phyloP scores from a whole-genome alignment of 2,329 filamentous ascomycete species.

The Mollisiaceae sp. region DNA sequence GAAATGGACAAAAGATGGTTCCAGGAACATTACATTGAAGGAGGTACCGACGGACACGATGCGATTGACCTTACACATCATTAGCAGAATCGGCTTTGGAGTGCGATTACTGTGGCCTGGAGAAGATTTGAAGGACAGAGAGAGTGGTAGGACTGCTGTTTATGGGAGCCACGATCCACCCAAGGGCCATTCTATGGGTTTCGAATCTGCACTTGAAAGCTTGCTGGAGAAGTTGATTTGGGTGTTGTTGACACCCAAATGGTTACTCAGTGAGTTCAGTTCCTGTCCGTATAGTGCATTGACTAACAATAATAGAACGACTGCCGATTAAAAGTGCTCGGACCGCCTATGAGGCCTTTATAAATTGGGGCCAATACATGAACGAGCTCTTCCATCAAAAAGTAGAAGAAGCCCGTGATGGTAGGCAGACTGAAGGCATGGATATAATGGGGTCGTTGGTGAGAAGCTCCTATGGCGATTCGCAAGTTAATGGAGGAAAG shows the following conservation, averaged over 20 bases:
- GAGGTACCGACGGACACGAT: constrained; percentile 69
- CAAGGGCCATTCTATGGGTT: constrained; percentile 57
- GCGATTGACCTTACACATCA: constrained; percentile 62
- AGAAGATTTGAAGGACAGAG: constrained; percentile 53
- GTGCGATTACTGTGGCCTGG: constrained; percentile 66
- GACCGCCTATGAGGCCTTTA: constrained; percentile 51
- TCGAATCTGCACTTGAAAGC: constrained; percentile 57
- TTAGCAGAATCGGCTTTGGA: constrained; percentile 75
- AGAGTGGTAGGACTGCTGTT: constrained; percentile 53
- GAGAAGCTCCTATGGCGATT: constrained; percentile 47
- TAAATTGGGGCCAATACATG: constrained; percentile 67
- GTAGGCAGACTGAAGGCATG: constrained; percentile 50
- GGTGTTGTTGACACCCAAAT: constrained; percentile 57
- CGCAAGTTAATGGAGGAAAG: constrained; percentile 34
- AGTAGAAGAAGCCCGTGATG: constrained; percentile 49
- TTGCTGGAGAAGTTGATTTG: constrained; percentile 59
- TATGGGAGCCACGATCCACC: constrained; percentile 38
- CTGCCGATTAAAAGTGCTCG: constrained; percentile 52
- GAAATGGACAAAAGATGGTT: constrained; percentile 57
- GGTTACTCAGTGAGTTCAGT: constrained; percentile 50
- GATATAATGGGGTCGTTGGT: constrained; percentile 62
- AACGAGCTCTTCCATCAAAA: constrained; percentile 61
- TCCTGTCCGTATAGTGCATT: not conserved
- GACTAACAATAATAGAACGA: constrained; percentile 37
- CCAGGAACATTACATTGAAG: constrained; percentile 54